Evolutionary conservation across 768 basidiomycete species (phyloP), one percentile per base, ranked within the genome.

Genomic region (Rhodotorula kratochvilovae): DNA sequence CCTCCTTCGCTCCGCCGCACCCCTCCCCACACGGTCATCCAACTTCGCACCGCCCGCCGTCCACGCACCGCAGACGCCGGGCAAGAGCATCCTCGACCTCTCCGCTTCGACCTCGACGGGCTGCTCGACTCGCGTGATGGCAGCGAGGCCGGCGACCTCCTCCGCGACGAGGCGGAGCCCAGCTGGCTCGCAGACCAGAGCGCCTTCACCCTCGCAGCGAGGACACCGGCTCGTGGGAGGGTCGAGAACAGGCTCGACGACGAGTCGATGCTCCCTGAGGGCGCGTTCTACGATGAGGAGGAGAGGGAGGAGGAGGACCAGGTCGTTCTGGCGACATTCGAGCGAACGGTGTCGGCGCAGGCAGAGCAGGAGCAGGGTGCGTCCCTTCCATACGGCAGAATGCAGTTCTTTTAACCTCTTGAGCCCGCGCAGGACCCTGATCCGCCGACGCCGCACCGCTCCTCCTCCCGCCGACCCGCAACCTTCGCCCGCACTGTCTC

Each of bases 141-240:
- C n/a, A 43, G 11, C 13, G 53, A 21, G 2, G 61, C 58, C 7
- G 46, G 19, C n/a, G 36, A 17, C 36, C 21, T 67, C 51, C 39
- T 71, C 43, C 39, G 27, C 54, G 65, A 67, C 39, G n/a, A 54
- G 23, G 17, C 48, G 15, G 36, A 31, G 3, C 59, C 69, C 2
- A 45, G 45, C 29, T 71, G 56, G 31, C 56, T 71, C 51, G 51
- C 42, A 12, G 70, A 71, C 42, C 65, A 63, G 33, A 66, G 55
- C 43, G 56, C 61, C 25, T 67, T 61, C 48, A 66, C 70, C 31
- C 42, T 71, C 29, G 70, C 29, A 12, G 70, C 33, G 3, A 27
- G 42, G 42, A 63, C 70, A 5, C 70, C 70, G 0, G 65, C 65
- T 17, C 17, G 29, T 3, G 23, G 19, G 35, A 7, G 6, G 25